Evolutionary conservation across 2,329 filamentous ascomycete genomes (phyloP).

Genomic region (Graphilbum sp.): DNA sequence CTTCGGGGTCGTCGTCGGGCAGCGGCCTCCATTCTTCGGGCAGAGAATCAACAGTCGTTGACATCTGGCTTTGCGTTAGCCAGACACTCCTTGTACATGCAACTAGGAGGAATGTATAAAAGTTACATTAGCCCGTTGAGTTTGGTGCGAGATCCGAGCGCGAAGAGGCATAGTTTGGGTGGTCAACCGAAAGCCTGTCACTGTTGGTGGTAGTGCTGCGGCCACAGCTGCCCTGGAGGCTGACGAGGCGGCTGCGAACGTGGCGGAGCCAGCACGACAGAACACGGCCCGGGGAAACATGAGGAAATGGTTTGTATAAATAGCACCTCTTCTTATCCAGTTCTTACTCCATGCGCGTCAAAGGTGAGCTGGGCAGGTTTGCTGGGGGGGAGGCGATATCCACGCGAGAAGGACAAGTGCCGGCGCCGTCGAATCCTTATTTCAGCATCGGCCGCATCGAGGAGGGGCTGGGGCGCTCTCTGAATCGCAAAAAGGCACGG

Average conservation of each 20-base stretch:
- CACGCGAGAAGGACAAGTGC: too few species aligned
- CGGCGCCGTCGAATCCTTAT: conserved; percentile 46
- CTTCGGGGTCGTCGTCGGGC: conserved; percentile 59
- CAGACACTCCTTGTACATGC: too few species aligned
- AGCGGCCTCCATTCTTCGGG: conserved; percentile 31
- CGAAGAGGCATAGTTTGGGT: conserved; percentile 55
- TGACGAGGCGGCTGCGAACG: conserved; percentile 27
- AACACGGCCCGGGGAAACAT: conserved; percentile 42
- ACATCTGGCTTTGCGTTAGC: conserved; percentile 16
- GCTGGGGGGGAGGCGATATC: too few species aligned
- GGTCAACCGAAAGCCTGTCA: background rate
- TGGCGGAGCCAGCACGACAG: conserved; percentile 35
- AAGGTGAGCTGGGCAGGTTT: too few species aligned
- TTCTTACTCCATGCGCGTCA: conserved; percentile 32
- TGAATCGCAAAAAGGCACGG: too few species aligned
- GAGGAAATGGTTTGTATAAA: background rate
- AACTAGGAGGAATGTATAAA: too few species aligned
- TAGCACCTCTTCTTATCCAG: background rate
- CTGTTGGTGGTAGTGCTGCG: background rate
- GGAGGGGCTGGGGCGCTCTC: conserved; percentile 12
- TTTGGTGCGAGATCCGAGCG: too few species aligned
- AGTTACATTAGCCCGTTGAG: too few species aligned
- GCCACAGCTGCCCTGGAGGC: conserved; percentile 9
- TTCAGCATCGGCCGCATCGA: conserved; percentile 6
- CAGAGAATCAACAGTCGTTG: conserved; percentile 12